Evolutionary conservation across 257 asterid species (phyloP).

Genomic region (Solanum pinnatisectum): DNA sequence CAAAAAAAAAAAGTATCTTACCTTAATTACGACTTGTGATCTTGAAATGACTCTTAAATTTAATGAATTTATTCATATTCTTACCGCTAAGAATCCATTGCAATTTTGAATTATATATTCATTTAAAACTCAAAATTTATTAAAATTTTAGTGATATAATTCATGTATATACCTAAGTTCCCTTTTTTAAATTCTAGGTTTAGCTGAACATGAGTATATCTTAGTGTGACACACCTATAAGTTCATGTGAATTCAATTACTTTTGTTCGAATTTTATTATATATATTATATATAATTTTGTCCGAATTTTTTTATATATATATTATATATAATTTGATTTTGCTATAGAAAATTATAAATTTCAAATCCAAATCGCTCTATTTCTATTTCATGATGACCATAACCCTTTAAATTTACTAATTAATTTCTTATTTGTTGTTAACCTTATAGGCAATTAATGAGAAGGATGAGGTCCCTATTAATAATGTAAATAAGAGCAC

Average conservation of each 20-base stretch:
- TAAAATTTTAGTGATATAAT: neutral
- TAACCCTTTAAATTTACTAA: neutral
- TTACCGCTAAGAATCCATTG: neutral
- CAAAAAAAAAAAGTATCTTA: neutral
- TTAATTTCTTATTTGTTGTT: neutral
- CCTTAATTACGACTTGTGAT: neutral
- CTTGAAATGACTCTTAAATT: neutral
- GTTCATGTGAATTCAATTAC: neutral
- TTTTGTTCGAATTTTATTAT: neutral
- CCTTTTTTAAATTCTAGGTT: neutral
- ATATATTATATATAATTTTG: too few species aligned
- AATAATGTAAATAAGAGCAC: constrained; percentile 1
- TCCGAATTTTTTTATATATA: too few species aligned
- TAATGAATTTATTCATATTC: neutral
- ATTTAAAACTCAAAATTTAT: neutral
- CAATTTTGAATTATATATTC: neutral
- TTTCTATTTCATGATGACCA: neutral
- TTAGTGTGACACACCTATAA: neutral
- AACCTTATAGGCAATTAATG: neutral
- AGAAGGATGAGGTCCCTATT: neutral
- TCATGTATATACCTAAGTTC: neutral
- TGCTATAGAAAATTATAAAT: too few species aligned
- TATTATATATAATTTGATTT: too few species aligned
- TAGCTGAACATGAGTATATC: neutral
- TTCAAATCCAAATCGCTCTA: too few species aligned